Percentiles rank a stretch among this genome's conserved stretches.
These are phyloP conservation scores for Neonectria punicea DNA, from an alignment of 2,329 filamentous ascomycete species.

Conservation along the genomic window DNA sequence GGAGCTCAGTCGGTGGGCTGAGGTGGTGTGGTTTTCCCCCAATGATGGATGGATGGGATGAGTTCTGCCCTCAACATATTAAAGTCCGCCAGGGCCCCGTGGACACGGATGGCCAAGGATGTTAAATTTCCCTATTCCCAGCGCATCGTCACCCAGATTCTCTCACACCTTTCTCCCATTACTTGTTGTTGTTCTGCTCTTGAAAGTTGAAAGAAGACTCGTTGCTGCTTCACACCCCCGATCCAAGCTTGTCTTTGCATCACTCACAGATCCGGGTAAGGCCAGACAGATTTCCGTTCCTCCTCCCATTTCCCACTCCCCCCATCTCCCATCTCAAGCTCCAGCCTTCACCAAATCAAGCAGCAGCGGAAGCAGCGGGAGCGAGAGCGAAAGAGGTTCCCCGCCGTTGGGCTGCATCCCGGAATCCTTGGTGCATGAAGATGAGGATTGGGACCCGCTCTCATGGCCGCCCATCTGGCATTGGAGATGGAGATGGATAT, in stretches of 20 bases:
- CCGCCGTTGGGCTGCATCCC: slow-evolving; percentile 6
- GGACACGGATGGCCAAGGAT: not conserved
- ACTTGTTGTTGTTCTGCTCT: not conserved
- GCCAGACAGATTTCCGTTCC: not conserved
- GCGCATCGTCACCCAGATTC: not conserved
- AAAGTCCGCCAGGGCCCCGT: not conserved
- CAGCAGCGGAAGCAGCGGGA: not conserved
- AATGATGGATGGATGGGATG: slow-evolving; percentile 14
- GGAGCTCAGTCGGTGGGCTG: slow-evolving; percentile 14
- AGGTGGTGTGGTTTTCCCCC: slow-evolving; percentile 29
- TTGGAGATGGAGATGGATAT: not conserved
- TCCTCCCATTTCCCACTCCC: not conserved
- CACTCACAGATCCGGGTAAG: not conserved
- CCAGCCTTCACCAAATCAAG: no score
- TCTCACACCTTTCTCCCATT: not conserved
- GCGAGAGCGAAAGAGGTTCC: not conserved
- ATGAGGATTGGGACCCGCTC: slow-evolving; percentile 7
- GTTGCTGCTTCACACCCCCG: not conserved
- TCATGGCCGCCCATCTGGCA: not conserved
- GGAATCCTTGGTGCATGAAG: not conserved
- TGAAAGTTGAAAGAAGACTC: not conserved
- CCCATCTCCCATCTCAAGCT: not conserved
- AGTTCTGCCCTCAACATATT: slow-evolving; percentile 12
- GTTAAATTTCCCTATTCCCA: not conserved
- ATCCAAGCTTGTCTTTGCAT: not conserved